A percentile compares a stretch with the other conserved stretches of the same genome.
phyloP scores from a whole-genome alignment of 2,329 filamentous ascomycete species.

The Colletotrichum gigasporum region DNA sequence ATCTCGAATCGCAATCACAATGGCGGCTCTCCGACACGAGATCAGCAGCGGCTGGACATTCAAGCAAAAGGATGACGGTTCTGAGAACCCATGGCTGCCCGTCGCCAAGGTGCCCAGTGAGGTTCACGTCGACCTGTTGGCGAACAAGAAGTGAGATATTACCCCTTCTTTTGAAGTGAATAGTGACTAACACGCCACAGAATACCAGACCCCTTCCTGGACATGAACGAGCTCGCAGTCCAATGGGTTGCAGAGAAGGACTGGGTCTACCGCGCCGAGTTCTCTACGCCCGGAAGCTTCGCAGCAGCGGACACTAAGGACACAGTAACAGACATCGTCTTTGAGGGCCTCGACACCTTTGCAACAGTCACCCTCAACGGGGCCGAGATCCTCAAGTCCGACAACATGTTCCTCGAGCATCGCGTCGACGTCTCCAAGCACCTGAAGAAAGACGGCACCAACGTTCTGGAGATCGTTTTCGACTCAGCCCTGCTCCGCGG shows the following conservation, averaged over 20 bases:
- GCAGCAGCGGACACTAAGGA: not conserved
- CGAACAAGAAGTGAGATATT: constrained; percentile 43
- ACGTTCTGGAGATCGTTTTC: constrained; percentile 66
- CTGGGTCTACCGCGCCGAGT: constrained; percentile 64
- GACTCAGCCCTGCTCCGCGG: constrained; percentile 63
- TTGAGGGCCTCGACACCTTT: constrained; percentile 73
- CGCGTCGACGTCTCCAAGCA: constrained; percentile 59
- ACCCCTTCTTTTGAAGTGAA: not conserved
- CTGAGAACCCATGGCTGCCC: constrained; percentile 42
- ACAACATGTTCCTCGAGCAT: constrained; percentile 73
- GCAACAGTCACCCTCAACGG: constrained; percentile 67
- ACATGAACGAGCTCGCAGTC: constrained; percentile 68
- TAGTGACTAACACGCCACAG: constrained; percentile 33
- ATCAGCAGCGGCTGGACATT: constrained; percentile 38
- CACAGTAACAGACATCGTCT: constrained; percentile 57
- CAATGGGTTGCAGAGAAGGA: constrained; percentile 71
- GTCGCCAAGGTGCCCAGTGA: constrained; percentile 46
- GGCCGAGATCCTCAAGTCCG: constrained; percentile 59
- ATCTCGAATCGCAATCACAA: not conserved
- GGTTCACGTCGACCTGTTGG: constrained; percentile 49
- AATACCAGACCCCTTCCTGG: constrained; percentile 66
- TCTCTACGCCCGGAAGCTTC: constrained; percentile 35
- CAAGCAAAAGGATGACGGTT: constrained; percentile 36
- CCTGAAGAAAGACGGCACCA: constrained; percentile 47
- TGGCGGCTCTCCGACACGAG: not conserved